phyloP scores from a whole-genome alignment of 1,284 basidiomycete genomes.

The Xerocomus minutiporus region DNA sequence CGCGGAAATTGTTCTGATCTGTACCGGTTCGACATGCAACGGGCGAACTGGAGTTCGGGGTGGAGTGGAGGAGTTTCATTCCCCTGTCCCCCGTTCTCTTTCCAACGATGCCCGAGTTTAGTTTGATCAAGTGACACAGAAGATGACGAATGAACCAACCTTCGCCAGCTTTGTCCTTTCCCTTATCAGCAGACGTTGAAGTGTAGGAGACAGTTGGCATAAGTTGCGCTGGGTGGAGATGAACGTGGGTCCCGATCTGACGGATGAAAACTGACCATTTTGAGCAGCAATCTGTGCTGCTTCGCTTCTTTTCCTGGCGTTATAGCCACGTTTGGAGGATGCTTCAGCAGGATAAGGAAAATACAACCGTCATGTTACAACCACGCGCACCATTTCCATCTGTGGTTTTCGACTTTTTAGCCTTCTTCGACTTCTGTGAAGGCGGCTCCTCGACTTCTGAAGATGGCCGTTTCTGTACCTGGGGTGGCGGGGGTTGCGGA shows the following conservation, averaged over 20 bases:
- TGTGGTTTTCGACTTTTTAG: constrained; percentile 36
- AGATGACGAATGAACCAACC: constrained; percentile 31
- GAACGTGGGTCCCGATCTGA: constrained; percentile 20
- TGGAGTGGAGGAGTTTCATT: constrained; percentile 32
- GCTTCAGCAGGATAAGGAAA: constrained; percentile 30
- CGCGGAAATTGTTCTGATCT: constrained; percentile 64
- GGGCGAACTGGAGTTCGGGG: constrained; percentile 65
- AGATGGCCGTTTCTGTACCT: constrained; percentile 36
- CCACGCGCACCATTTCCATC: constrained; percentile 33
- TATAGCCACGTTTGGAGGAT: constrained; percentile 58
- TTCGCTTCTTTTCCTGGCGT: constrained; percentile 63
- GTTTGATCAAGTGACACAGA: constrained; percentile 3
- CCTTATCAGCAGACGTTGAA: constrained; percentile 36
- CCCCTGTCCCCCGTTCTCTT: constrained; percentile 26
- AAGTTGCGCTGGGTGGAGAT: constrained; percentile 40
- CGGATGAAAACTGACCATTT: constrained; percentile 43
- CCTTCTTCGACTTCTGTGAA: constrained; percentile 39
- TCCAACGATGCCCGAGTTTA: constrained; percentile 22
- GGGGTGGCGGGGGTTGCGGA: constrained; percentile 26
- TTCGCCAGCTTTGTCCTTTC: constrained; percentile 41
- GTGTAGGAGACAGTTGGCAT: constrained; percentile 45
- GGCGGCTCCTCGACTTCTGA: constrained; percentile 35
- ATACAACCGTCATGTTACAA: constrained; percentile 3
- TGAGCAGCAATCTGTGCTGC: constrained; percentile 55
- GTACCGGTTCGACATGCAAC: constrained; percentile 78